A percentile compares a stretch with the other conserved stretches of the same genome.
phyloP scores from a whole-genome alignment of 176 grass and related monocot genomes.

The Carex cristatella region DNA sequence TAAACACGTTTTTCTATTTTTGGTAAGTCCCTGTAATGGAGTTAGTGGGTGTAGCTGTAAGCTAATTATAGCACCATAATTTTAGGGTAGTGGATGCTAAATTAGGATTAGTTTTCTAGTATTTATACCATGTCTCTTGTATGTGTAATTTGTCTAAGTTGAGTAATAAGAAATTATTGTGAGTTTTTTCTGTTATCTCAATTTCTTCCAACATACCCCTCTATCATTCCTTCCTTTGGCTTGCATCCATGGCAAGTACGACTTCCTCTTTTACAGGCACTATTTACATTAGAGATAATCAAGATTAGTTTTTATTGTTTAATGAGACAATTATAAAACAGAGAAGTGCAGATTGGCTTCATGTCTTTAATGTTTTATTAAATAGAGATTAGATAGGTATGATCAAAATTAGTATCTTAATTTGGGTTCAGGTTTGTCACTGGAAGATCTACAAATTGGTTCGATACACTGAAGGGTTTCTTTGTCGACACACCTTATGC shows the following conservation, averaged over 20 bases:
- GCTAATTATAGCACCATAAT: too few species aligned
- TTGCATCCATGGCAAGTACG: slow-evolving; percentile 62
- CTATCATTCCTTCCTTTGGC: slow-evolving; percentile 70
- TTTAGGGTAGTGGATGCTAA: too few species aligned
- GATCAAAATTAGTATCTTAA: not conserved
- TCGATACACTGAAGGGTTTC: slow-evolving; percentile 44
- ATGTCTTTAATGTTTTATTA: not conserved
- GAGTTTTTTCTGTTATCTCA: too few species aligned
- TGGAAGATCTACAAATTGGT: slow-evolving; percentile 72
- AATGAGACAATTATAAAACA: not conserved
- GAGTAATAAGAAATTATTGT: too few species aligned
- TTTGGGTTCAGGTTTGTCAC: slow-evolving; percentile 41
- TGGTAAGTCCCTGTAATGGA: too few species aligned
- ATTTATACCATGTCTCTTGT: too few species aligned
- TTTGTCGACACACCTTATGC: slow-evolving; percentile 45
- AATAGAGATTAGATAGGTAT: not conserved
- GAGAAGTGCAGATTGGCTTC: not conserved
- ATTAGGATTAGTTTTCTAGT: too few species aligned
- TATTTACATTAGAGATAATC: not conserved
- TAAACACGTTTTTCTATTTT: too few species aligned
- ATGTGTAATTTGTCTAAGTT: too few species aligned
- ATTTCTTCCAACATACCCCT: too few species aligned
- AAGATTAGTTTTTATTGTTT: not conserved
- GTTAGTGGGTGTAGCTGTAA: too few species aligned
- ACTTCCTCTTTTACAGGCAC: not conserved